Base-by-base conservation (phyloP, 108 stramenopile genomes). In the Skeletonema grethae region DNA sequence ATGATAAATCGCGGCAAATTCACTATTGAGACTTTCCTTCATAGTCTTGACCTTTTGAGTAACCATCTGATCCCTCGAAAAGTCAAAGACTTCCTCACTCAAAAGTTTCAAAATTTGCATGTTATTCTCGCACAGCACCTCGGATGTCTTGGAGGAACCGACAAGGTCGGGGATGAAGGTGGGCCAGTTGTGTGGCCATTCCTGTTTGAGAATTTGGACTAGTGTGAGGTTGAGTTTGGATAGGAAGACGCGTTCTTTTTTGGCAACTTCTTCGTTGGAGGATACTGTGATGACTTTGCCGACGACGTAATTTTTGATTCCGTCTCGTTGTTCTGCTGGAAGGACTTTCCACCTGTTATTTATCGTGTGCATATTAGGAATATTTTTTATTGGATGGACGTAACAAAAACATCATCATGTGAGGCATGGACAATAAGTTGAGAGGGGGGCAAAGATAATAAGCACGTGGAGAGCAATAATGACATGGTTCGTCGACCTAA, bases 121-220 rank as follows among this genome's bases (percentile, higher is more conserved):
- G 84, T 99, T 99, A 89, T 99, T 99, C 89, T 99, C 99, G 76
- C 98, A 99, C 7, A 99, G 82, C 5, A 95, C 67, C 76, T 98
- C 97, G 9, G 84, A 85, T 11, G 92, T 95, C 66, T 95, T 93
- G 65, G 90, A 92, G 31, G 84, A 82, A 10, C 91, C 97, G 1
- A 97, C 96, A 9, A 99, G 92, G 76, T 99, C 98, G 36, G 85
- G 69, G 77, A 99, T 99, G 81, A 99, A 99, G 75, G 86, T 73
- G 20, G 97, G 97, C 99, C 99, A 99, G 79, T 99, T 98, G 91
- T 99, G 98, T 13, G 99, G 99, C 99, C 99, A 99, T 83, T 99
- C 99, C 64, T 99, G 98, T 87, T 99, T 99, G 61, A 99, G 87
- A 53, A 99, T 96, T 72, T 96, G 88, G 18, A 99, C 97, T 2